Base-by-base conservation (phyloP, 164 flowering plant species). In the Liriodendron chinense region DNA sequence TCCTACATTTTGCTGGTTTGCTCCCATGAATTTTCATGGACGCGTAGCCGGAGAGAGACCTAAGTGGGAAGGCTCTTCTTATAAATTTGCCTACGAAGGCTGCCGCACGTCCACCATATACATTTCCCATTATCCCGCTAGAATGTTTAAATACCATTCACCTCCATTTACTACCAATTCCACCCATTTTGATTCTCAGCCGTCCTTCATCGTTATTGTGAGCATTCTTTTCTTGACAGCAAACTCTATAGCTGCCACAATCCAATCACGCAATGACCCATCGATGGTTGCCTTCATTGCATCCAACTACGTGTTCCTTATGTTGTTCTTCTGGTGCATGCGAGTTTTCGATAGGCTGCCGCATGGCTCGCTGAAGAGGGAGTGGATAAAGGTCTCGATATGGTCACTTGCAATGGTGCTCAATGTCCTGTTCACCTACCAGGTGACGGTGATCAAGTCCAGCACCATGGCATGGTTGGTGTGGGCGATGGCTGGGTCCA, bases 401-500 rank as follows among this genome's bases (percentile, higher is more conserved):
- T 71, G 73, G 73, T 10, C 53, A 1, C 43, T 56, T 7, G 20
- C 73, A 20, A 71, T 63, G n/a, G 24, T 20, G 47, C 28, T 71
- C 47, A 71, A 71, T 22, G 9, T 71, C 43, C 53, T 71, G 43
- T 50, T 71, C 18, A 63, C 73, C 9, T 56, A 53, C 22, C 47
- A 47, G 28, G 53, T 50, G 9, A 50, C 73, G 20, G 21, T 9
- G 10, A 53, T 71, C 63, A 5, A 50, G 6, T 43, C 73, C 7
- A 34, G 22, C 8, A 18, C 47, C 10, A 4, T 71, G 43, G 73
- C 53, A 10, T 26, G 14, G 9, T 53, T 71, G n/a, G 63, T 26
- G 16, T 71, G 73, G 73, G 9, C n/a, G 8, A 50, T 71, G 21
- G 73, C 64, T 0, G 64, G 12, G 5, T 71, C 24, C 3, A 50